A percentile compares a stretch with the other conserved stretches of the same genome.
Evolutionary conservation across 148 eudicot species (phyloP).

Genomic region (Tetragonia tetragonoides): DNA sequence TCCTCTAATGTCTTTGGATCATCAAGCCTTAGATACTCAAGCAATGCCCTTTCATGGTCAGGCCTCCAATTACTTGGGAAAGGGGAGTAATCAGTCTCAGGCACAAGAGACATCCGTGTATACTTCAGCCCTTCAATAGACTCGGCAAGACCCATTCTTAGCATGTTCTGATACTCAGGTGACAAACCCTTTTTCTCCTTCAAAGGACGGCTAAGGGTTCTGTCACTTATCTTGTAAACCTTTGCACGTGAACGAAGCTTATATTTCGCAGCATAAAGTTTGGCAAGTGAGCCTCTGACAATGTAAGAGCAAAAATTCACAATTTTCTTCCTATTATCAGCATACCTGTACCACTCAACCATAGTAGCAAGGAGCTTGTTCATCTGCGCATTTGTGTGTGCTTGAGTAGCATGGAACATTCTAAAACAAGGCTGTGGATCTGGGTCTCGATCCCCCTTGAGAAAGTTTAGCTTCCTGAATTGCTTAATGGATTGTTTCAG

Average conservation of each 20-base stretch:
- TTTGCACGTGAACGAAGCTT: conserved; percentile 94
- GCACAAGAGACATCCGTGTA: conserved; percentile 90
- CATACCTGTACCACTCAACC: conserved; percentile 90
- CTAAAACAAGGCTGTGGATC: conserved; percentile 97
- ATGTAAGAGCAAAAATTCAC: conserved; percentile 92
- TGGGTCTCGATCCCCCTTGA: conserved; percentile 93
- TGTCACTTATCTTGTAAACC: conserved; percentile 82
- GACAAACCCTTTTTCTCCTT: conserved; percentile 92
- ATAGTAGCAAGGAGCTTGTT: conserved; percentile 81
- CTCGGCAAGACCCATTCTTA: conserved; percentile 82
- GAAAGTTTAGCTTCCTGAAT: conserved; percentile 67
- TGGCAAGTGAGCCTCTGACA: conserved; percentile 87
- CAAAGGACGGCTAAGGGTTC: conserved; percentile 80
- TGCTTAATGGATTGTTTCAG: conserved; percentile 87
- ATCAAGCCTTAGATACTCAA: conserved; percentile 62
- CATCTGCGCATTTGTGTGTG: conserved; percentile 92
- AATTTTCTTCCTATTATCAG: conserved; percentile 88
- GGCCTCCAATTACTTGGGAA: conserved; percentile 79
- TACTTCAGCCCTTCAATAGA: conserved; percentile 86
- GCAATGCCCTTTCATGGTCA: conserved; percentile 80
- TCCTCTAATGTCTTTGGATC: conserved; percentile 73
- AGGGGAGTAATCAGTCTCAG: conserved; percentile 85
- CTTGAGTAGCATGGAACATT: conserved; percentile 97
- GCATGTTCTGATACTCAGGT: conserved; percentile 79
- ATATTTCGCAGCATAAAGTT: conserved; percentile 97